These are phyloP conservation scores for Hanseniaspora taiwanica DNA, from an alignment of 805 yeast species.

Conservation along the genomic window DNA sequence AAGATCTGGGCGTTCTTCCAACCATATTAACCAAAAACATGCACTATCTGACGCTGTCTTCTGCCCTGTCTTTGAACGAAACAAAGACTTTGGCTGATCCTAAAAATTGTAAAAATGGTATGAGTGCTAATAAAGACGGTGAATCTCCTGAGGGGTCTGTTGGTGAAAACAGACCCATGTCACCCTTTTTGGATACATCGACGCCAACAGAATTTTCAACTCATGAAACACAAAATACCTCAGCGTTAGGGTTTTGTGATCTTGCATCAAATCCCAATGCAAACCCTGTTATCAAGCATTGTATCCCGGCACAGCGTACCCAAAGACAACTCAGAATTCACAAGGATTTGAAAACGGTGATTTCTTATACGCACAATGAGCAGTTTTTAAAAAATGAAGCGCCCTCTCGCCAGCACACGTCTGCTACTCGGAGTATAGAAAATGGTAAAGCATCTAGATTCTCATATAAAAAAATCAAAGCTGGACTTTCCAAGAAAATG, in stretches of 20 bases:
- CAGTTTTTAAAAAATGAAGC: too few species aligned
- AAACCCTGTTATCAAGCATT: too few species aligned
- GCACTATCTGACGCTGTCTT: neutral
- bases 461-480: neutral
- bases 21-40: conserved; percentile 1
- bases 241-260: too few species aligned
- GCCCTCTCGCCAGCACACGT: too few species aligned
- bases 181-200: conserved; percentile 1
- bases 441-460: neutral
- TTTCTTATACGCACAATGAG: neutral
- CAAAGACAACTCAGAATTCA: neutral
- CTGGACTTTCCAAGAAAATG: neutral
- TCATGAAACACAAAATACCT: too few species aligned
- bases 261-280: too few species aligned
- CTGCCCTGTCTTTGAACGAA: neutral
- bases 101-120: neutral
- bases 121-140: neutral
- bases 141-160: neutral
- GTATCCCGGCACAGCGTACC: too few species aligned
- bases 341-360: neutral
- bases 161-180: neutral
- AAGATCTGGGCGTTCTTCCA: conserved; percentile 4
- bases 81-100: too few species aligned
- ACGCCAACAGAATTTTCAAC: neutral
- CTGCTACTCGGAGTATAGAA: neutral